Evolutionary conservation across 2,329 filamentous ascomycete species (phyloP).

Genomic region (Arthrobotrys entomopaga): DNA sequence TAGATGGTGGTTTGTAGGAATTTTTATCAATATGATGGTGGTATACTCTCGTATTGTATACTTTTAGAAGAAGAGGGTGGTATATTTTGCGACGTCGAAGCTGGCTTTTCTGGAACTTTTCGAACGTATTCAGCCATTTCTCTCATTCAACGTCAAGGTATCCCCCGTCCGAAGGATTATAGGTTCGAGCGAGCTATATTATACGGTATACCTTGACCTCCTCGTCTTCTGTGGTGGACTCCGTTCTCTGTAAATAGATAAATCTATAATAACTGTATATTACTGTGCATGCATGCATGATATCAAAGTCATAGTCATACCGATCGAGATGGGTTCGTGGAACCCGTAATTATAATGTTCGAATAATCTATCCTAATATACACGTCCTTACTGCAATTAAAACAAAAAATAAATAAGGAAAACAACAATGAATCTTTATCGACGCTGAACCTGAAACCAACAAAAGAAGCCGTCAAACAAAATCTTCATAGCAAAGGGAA

Average conservation of each 20-base stretch:
- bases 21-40: neutral
- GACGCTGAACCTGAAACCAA: neutral
- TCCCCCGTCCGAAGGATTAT: too few relatives aligned
- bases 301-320: too few relatives aligned
- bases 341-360: neutral
- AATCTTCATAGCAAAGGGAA: too few relatives aligned
- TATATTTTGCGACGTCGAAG: too few relatives aligned
- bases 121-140: too few relatives aligned
- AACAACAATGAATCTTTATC: neutral
- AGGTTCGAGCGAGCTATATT: too few relatives aligned
- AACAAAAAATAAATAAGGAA: neutral
- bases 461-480: neutral
- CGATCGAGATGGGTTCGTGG: too few relatives aligned
- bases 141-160: too few relatives aligned
- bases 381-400: neutral
- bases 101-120: too few relatives aligned
- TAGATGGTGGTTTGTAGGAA: neutral
- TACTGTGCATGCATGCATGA: neutral
- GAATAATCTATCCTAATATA: constrained; percentile 1
- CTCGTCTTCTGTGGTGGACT: too few relatives aligned
- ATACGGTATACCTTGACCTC: too few relatives aligned
- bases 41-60: neutral
- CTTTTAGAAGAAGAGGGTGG: neutral
- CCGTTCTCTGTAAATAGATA: too few relatives aligned
- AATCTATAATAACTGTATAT: constrained; percentile 1